Evolutionary conservation across 2,329 filamentous ascomycete species (phyloP), one percentile per base, ranked within the genome.

Genomic region (Calonectria honghensis): DNA sequence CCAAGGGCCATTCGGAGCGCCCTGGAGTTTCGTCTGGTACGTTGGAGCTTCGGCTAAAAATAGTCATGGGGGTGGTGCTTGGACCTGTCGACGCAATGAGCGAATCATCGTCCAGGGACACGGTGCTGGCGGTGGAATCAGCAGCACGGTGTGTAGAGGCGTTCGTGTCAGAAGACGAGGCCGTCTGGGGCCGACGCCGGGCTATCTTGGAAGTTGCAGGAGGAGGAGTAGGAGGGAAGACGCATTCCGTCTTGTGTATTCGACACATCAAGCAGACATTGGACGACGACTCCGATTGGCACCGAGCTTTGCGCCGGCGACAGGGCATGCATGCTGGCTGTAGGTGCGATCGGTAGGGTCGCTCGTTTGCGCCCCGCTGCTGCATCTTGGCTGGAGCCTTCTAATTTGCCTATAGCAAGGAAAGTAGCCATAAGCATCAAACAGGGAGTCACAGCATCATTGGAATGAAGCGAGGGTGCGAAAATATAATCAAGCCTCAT

Each of bases 331-430:
- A 93, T 16, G 91, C 91, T 63, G 91, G 90, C 41, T 89, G 88
- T 73, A 91, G 88, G 83, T 93, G 91, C 9, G 91, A 93, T 73
- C 91, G 86, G 79, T 93, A 93, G 3, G 91, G 91, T 51, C 91
- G 77, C 14, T 76, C 75, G 67, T 77, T 78, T 6, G 67, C 71
- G 32, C 24, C 48, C 7, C 70, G 66, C n/a, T 65, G 74, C 70
- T 76, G 74, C 77, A 75, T 76, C 1, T 59, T 24, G 39, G 20
- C 29, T 18, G 13, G n/a, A 48, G 32, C 32, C 20, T 39, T n/a
- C 32, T 4, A 16, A 2, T 61, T 20, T 13, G 6, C 4, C n/a
- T 16, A 16, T 3, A 61, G 11, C 0, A 27, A 18, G 13, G 3
- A 27, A 61, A 35, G 29, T 11, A 4, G 6, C 4, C 24, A 61